Percentiles rank a stretch among this genome's conserved stretches.
Conservation (phyloP, 495 filamentous ascomycete species). For the Tuber umbilicatum region DNA sequence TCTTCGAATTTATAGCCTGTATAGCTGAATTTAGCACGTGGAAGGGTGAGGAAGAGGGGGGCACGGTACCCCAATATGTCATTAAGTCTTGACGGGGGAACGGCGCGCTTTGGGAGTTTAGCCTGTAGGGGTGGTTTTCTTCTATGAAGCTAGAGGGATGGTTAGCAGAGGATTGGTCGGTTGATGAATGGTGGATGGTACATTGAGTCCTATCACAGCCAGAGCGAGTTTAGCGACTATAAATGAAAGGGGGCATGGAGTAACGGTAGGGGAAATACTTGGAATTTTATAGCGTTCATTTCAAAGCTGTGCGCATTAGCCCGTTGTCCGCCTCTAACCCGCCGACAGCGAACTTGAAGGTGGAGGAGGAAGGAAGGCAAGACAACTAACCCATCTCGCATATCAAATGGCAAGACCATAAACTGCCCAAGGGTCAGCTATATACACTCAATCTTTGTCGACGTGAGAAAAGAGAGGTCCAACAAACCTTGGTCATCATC, state of each 20-base stretch:
- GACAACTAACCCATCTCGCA: conserved; percentile 63
- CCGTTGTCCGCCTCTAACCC: conserved; percentile 16
- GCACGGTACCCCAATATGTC: conserved; percentile 55
- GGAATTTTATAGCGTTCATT: conserved; percentile 88
- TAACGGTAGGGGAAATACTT: conserved; percentile 51
- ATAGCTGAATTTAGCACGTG: background rate
- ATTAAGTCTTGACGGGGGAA: conserved; percentile 53
- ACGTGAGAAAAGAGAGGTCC: background rate
- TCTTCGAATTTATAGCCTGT: conserved; percentile 95
- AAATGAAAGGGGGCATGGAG: background rate
- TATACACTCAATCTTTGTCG: background rate
- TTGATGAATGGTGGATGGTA: conserved; percentile 5
- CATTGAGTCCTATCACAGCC: conserved; percentile 36
- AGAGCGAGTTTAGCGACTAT: background rate
- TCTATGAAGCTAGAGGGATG: conserved; percentile 69
- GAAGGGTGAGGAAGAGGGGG: background rate
- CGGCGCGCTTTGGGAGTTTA: conserved; percentile 41
- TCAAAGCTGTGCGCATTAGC: conserved; percentile 58
- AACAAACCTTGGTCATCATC: conserved; percentile 85
- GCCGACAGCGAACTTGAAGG: background rate
- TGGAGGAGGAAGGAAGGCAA: background rate
- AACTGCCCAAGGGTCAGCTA: conserved; percentile 52
- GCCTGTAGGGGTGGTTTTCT: conserved; percentile 69
- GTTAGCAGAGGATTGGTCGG: background rate
- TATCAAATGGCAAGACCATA: conserved; percentile 73